A percentile compares a stretch with the other conserved stretches of the same genome.
phyloP scores from a whole-genome alignment of 495 filamentous ascomycete species.

The Clavariopsis aquatica region DNA sequence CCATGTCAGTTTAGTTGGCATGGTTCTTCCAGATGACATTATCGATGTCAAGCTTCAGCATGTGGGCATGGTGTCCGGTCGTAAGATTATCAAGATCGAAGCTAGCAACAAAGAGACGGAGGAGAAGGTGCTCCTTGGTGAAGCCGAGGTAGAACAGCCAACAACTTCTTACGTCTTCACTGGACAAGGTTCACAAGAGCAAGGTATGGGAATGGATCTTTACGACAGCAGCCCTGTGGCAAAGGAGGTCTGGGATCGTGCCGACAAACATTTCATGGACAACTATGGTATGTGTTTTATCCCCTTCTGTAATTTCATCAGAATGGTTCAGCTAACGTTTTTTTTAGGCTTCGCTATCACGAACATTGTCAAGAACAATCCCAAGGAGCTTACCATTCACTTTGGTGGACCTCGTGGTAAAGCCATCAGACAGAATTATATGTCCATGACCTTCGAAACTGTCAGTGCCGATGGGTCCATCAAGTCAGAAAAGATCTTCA shows the following conservation, averaged over 20 bases:
- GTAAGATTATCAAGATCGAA: conserved; percentile 99
- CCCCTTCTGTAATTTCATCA: not conserved
- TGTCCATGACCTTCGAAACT: conserved; percentile 99
- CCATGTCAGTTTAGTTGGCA: conserved; percentile 90
- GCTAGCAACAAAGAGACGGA: conserved; percentile 90
- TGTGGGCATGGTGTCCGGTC: conserved; percentile 94
- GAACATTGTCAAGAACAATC: conserved; percentile 99
- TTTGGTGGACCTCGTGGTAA: conserved; percentile 97
- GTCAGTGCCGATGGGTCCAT: conserved; percentile 85
- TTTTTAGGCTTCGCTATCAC: conserved; percentile 85
- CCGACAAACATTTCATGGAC: conserved; percentile 96
- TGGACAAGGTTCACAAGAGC: conserved; percentile 95
- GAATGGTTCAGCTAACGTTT: conserved; percentile 46
- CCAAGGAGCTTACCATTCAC: conserved; percentile 97
- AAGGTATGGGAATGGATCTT: conserved; percentile 99
- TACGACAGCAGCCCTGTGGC: conserved; percentile 90
- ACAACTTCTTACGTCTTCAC: conserved; percentile 97
- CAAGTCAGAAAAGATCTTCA: conserved; percentile 99
- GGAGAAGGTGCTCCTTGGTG: conserved; percentile 90
- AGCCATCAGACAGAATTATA: conserved; percentile 97
- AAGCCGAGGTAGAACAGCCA: conserved; percentile 98
- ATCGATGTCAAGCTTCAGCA: conserved; percentile 93
- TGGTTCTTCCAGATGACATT: conserved; percentile 96
- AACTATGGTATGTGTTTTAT: conserved; percentile 75
- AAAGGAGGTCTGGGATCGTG: conserved; percentile 96